Base-by-base conservation (phyloP, 345 rosid genomes). In the Cardamine chenopodiifolia region DNA sequence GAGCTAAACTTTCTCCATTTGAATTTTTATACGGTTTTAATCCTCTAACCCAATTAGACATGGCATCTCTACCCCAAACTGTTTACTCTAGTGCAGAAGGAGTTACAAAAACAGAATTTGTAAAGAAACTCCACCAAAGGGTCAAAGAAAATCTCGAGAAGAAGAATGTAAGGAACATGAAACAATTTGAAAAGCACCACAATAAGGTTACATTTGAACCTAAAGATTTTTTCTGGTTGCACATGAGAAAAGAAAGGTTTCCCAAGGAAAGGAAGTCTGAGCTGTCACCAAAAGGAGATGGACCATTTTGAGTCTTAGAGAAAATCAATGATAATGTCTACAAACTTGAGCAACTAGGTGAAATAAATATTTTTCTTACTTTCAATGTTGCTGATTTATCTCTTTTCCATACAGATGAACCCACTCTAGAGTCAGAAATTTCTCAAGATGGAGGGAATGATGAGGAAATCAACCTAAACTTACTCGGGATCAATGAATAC, bases 21-120 rank as follows among this genome's bases (percentile, higher is more conserved):
- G 35, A 32, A 7, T 1, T 47, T 47, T 4, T 17, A 1, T 18
- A 8, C 8, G 52, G 52, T 0, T 47, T 47, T 15, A 47, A 18
- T 18, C 12, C 52, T 3, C 0, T 2, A 18, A 4, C 3, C 23
- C 23, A 3, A 0, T 18, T 0, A 2, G 8, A 0, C 1, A 8
- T 2, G 0, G 2, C 8, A 5, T 23, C 2, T 8, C 7, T 1
- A 0, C 52, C 23, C 7, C 23, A 47, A 47, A 6, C 12, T 47
- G 11, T 47, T 11, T 12, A 52, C 1, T 22, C 8, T 13, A 52
- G 57, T 52, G 2, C 1, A 11, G 58, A 12, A 23, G 58, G 58
- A 1, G 58, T 4, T 1, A 53, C n/a, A 0, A 53, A 25, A 4
- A 28, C 32, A 1, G 3, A 53, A 0, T 12, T 13, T 7, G 6